These are phyloP conservation scores for Themeda triandra DNA, from an alignment of 176 grass and related monocot species.

Conservation along the genomic window DNA sequence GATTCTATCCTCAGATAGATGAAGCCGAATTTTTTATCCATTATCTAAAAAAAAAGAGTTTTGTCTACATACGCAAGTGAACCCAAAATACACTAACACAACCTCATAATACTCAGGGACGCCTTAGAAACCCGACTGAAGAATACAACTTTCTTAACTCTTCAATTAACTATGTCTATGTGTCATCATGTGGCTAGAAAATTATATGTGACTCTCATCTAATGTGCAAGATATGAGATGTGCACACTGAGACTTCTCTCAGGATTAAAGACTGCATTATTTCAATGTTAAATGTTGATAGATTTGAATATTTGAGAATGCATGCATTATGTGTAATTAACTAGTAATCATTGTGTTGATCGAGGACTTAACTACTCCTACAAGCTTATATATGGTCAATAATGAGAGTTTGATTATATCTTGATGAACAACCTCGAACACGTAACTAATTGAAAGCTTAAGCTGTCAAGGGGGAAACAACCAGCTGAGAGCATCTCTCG, in stretches of 20 bases:
- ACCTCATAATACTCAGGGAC: too few relatives aligned
- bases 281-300: not conserved
- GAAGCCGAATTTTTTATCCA: too few relatives aligned
- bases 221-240: not conserved
- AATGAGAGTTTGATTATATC: not conserved
- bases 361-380: not conserved
- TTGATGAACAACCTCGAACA: not conserved
- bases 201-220: too few relatives aligned
- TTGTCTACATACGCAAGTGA: too few relatives aligned
- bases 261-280: not conserved
- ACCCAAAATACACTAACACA: too few relatives aligned
- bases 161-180: too few relatives aligned
- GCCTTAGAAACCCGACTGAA: too few relatives aligned
- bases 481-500: not conserved
- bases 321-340: not conserved
- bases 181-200: too few relatives aligned
- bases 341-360: not conserved
- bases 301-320: not conserved
- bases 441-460: not conserved
- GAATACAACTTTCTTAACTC: too few relatives aligned
- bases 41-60: too few relatives aligned
- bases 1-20: too few relatives aligned
- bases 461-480: not conserved
- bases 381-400: not conserved
- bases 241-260: not conserved